phyloP scores from a whole-genome alignment of 495 filamentous ascomycete genomes.

The Hypoxylon cercidicola region DNA sequence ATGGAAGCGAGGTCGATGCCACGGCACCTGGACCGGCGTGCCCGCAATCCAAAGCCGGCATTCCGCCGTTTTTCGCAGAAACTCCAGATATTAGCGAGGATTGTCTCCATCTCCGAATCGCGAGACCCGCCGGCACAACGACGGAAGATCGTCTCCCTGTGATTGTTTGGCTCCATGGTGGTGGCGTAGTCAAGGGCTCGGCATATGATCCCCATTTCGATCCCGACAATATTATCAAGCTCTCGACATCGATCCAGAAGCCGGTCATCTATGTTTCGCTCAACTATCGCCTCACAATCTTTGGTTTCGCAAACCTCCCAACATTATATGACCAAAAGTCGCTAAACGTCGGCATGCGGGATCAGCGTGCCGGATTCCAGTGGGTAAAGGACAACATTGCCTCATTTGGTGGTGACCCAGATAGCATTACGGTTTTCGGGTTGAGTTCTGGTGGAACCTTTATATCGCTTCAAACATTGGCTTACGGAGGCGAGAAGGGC shows the following conservation, averaged over 20 bases:
- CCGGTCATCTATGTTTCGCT: conserved; percentile 47
- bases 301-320: conserved; percentile 38
- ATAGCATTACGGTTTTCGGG: conserved; percentile 44
- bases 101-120: conserved; percentile 56
- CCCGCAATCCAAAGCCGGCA: conserved; percentile 47
- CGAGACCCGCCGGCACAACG: conserved; percentile 44
- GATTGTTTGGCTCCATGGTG: conserved; percentile 55
- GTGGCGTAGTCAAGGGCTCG: conserved; percentile 50
- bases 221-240: conserved; percentile 49
- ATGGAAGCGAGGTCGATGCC: conserved; percentile 49
- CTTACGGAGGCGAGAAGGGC: conserved; percentile 47
- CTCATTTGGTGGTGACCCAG: conserved; percentile 42
- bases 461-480: conserved; percentile 48
- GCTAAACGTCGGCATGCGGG: conserved; percentile 45
- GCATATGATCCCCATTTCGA: conserved; percentile 50
- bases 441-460: conserved; percentile 31
- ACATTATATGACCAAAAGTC: conserved; percentile 25
- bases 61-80: conserved; percentile 51
- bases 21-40: conserved; percentile 51
- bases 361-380: conserved; percentile 42
- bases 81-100: conserved; percentile 51
- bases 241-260: conserved; percentile 51
- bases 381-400: conserved; percentile 59
- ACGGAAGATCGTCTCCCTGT: conserved; percentile 52
- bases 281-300: conserved; percentile 44